A percentile compares a stretch with the other conserved stretches of the same genome.
phyloP scores from a whole-genome alignment of 768 basidiomycete species.

The Mycena latifolia region DNA sequence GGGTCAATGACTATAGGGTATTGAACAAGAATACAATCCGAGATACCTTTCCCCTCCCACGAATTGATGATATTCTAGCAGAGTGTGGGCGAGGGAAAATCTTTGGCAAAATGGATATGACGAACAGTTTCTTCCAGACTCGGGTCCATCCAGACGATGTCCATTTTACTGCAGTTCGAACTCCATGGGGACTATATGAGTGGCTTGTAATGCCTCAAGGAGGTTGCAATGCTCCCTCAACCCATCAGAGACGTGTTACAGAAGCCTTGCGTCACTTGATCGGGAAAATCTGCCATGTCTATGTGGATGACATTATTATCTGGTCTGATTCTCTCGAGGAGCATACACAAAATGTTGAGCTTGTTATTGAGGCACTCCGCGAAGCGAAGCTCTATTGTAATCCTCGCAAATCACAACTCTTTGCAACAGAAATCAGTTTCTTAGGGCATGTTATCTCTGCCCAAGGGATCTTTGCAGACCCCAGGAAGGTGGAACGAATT shows the following conservation, averaged over 20 bases:
- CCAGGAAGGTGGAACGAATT: slow-evolving; percentile 6
- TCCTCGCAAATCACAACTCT: not conserved
- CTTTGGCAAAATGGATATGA: slow-evolving; percentile 5
- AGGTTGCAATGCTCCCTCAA: slow-evolving; percentile 46
- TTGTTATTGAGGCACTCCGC: slow-evolving; percentile 1
- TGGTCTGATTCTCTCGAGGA: slow-evolving; percentile 51
- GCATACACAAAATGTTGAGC: slow-evolving; percentile 2
- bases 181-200: slow-evolving; percentile 50
- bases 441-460: slow-evolving; percentile 7
- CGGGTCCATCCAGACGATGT: slow-evolving; percentile 43
- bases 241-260: slow-evolving; percentile 49
- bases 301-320: slow-evolving; percentile 39
- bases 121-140: slow-evolving; percentile 8
- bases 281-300: slow-evolving; percentile 56
- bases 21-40: slow-evolving; percentile 18
- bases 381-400: slow-evolving; percentile 1
- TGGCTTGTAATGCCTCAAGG: slow-evolving; percentile 57
- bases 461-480: not conserved
- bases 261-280: slow-evolving; percentile 46
- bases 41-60: slow-evolving; percentile 8
- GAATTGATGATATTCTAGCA: slow-evolving; percentile 15
- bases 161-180: slow-evolving; percentile 47
- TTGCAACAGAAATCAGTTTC: not conserved
- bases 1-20: slow-evolving; percentile 16
- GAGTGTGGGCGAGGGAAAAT: slow-evolving; percentile 14